Conservation (phyloP, 1,284 basidiomycete genomes). For the Tetrapyrgos nigripes region DNA sequence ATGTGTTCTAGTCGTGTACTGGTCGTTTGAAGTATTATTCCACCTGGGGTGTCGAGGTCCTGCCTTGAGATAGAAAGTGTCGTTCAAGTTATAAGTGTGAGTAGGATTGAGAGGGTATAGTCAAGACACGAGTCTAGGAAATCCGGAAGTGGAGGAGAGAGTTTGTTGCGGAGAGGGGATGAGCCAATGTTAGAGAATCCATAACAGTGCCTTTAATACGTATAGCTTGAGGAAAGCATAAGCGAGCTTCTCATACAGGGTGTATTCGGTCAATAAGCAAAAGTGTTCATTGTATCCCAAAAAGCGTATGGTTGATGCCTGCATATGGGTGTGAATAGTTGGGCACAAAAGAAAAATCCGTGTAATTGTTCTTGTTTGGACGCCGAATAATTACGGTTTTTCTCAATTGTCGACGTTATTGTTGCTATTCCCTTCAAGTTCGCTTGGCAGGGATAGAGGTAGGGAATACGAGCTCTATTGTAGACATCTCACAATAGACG, state of each 20-base stretch:
- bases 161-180: slow-evolving; percentile 10
- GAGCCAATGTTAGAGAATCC: not conserved
- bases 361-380: not conserved
- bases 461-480: not conserved
- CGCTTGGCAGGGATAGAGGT: not conserved
- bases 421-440: not conserved
- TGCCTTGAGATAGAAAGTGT: slow-evolving; percentile 14
- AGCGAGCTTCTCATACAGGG: not conserved
- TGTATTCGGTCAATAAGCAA: not conserved
- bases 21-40: slow-evolving; percentile 9
- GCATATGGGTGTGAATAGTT: not conserved
- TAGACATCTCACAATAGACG: not conserved
- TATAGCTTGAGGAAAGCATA: not conserved
- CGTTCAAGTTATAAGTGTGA: not conserved
- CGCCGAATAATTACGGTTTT: not conserved
- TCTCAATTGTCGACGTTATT: not conserved
- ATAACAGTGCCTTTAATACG: not conserved
- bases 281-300: not conserved
- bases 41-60: slow-evolving; percentile 17
- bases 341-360: not conserved
- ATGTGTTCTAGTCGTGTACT: slow-evolving; percentile 1
- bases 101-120: slow-evolving; percentile 9
- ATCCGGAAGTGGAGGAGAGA: slow-evolving; percentile 8
- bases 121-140: slow-evolving; percentile 3
- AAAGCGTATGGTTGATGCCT: not conserved